These are phyloP conservation scores for Xylaria longipes DNA, from an alignment of 495 filamentous ascomycete genomes.

Conservation along the genomic window DNA sequence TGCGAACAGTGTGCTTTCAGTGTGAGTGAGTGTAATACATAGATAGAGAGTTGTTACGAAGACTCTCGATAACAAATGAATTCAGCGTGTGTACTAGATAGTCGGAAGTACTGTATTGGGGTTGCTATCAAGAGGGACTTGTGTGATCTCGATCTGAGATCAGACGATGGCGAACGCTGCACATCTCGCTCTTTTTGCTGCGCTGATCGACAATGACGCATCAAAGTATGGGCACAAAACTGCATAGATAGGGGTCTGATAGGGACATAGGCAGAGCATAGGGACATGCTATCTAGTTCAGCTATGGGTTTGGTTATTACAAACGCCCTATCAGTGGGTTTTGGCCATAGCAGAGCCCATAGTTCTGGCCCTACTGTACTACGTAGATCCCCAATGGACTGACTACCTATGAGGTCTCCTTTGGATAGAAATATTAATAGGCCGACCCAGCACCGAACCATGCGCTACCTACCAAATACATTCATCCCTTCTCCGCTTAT, in stretches of 20 bases:
- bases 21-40: not conserved
- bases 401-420: too few relatives aligned
- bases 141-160: conserved; percentile 11
- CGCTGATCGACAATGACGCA: not conserved
- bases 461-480: not conserved
- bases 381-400: too few relatives aligned
- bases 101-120: not conserved
- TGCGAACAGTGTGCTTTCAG: not conserved
- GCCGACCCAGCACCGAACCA: not conserved
- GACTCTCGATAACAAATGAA: not conserved
- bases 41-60: not conserved
- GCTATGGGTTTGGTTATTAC: not conserved
- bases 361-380: too few relatives aligned
- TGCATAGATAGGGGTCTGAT: too few relatives aligned
- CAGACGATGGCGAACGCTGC: not conserved
- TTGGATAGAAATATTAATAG: conserved; percentile 2
- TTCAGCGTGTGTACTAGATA: not conserved
- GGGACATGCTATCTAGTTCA: too few relatives aligned
- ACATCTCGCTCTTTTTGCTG: not conserved
- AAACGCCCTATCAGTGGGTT: not conserved
- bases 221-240: not conserved
- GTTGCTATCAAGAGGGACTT: not conserved
- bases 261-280: too few relatives aligned
- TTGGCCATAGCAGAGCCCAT: too few relatives aligned
- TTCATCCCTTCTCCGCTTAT: conserved; percentile 1